Base-by-base conservation (phyloP, 2,329 filamentous ascomycete species). In the Pseudopyrenochaeta lycopersici region DNA sequence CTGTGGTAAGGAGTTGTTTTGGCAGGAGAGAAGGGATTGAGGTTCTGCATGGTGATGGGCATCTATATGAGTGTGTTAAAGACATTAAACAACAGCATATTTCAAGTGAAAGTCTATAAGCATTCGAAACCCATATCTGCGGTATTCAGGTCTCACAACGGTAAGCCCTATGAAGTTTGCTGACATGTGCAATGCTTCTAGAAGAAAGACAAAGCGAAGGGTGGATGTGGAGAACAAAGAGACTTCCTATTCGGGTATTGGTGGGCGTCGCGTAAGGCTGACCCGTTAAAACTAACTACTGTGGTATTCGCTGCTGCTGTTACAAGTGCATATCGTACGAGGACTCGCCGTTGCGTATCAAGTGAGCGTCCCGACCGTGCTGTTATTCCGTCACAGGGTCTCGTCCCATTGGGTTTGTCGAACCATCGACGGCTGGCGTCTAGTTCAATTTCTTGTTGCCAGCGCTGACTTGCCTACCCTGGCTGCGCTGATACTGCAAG, bases 391-490 rank as follows among this genome's bases (percentile, higher is more conserved):
- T 23, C 20, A 7, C 36, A 14, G n/a, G 36, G 21, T n/a, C 3
- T 5, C 11, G 36, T 18, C 14, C 5, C 20, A 6, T 39, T 21
- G 15, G 35, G 7, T 20, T 18, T 23, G 41, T n/a, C 18, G 20
- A 35, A 18, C 4, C 17, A 12, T 7, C 3, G 7, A 50, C 20
- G 17, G 10, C 9, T 35, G 3, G 7, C 7, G 17, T 38, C 53
- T 68, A 75, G 53, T 74, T 76, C 39, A 75, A 45, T 61, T 76
- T 76, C 66, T 75, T 76, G 56, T 74, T 67, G 31, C 72, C 73
- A 27, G 75, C 67, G 41, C 67, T 60, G 35, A 76, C 71, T 17
- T 68, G 63, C 18, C 64, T 67, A 21, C 73, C 73, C 60, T 75
- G 73, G 47, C 59, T 70, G 46, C 70, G 67, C 62, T 75, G 71